Evolutionary conservation across 176 grass and related monocot species (phyloP).

Genomic region (Aegilops longissima): DNA sequence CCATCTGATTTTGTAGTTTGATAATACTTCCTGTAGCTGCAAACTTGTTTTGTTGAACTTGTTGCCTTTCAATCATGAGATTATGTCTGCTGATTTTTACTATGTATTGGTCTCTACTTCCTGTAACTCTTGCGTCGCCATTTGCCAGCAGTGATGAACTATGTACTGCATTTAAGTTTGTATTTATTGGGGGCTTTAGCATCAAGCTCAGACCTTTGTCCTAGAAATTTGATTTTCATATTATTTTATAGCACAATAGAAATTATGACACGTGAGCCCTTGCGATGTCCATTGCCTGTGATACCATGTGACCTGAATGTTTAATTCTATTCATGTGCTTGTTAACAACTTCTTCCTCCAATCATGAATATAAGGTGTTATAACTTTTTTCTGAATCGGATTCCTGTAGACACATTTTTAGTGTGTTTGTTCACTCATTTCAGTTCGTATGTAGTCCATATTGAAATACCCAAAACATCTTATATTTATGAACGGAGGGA

Average conservation of each 20-base stretch:
- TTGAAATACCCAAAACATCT: no score
- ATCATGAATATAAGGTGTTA: no score
- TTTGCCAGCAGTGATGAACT: not conserved
- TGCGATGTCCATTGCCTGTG: not conserved
- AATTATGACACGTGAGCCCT: not conserved
- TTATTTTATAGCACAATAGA: not conserved
- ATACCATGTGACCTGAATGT: not conserved
- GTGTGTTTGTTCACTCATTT: no score
- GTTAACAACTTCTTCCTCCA: not conserved
- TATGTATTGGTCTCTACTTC: not conserved
- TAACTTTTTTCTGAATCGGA: no score
- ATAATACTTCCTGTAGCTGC: not conserved
- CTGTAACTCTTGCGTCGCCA: not conserved
- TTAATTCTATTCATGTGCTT: constrained; percentile 3
- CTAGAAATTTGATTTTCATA: not conserved
- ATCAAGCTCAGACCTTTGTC: not conserved
- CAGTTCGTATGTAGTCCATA: no score
- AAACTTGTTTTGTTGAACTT: not conserved
- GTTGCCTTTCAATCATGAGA: not conserved
- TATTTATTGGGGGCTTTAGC: not conserved
- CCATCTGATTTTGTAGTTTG: not conserved
- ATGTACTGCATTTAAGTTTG: not conserved
- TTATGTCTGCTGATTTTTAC: not conserved
- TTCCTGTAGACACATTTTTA: no score
- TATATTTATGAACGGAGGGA: no score